These are phyloP conservation scores for Colletotrichum sp. DNA, from an alignment of 2,329 filamentous ascomycete genomes.

Conservation along the genomic window DNA sequence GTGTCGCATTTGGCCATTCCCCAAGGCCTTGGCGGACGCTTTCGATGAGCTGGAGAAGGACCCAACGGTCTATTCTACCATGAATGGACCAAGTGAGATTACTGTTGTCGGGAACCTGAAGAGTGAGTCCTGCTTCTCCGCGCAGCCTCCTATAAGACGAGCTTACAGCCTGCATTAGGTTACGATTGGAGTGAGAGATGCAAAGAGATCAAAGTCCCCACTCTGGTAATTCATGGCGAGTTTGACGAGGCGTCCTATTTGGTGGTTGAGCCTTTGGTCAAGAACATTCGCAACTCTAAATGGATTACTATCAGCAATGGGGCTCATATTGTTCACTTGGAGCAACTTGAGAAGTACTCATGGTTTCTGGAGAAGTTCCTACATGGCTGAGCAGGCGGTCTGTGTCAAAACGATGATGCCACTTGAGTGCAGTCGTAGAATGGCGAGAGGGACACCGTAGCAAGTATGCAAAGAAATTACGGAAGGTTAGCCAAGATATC, in stretches of 20 bases:
- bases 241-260: slow-evolving; percentile 39
- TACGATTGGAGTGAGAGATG: slow-evolving; percentile 22
- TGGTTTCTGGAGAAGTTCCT: slow-evolving; percentile 25
- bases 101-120: slow-evolving; percentile 22
- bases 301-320: slow-evolving; percentile 40
- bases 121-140: background rate
- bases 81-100: slow-evolving; percentile 31
- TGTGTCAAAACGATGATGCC: background rate
- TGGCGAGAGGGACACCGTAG: background rate
- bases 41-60: slow-evolving; percentile 35
- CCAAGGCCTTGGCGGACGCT: slow-evolving; percentile 30
- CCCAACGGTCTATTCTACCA: slow-evolving; percentile 33
- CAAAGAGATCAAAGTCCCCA: slow-evolving; percentile 33
- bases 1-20: slow-evolving; percentile 34
- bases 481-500: background rate
- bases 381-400: background rate
- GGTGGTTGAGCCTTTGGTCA: slow-evolving; percentile 37
- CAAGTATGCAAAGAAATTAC: background rate
- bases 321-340: slow-evolving; percentile 37
- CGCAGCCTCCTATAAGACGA: background rate
- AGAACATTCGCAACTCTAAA: slow-evolving; percentile 36
- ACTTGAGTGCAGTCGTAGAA: background rate
- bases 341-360: slow-evolving; percentile 33
- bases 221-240: slow-evolving; percentile 37
- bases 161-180: slow-evolving; percentile 30